A percentile compares a stretch with the other conserved stretches of the same genome.
Conservation (phyloP, 345 rosid species). For the Raphanus sativus region DNA sequence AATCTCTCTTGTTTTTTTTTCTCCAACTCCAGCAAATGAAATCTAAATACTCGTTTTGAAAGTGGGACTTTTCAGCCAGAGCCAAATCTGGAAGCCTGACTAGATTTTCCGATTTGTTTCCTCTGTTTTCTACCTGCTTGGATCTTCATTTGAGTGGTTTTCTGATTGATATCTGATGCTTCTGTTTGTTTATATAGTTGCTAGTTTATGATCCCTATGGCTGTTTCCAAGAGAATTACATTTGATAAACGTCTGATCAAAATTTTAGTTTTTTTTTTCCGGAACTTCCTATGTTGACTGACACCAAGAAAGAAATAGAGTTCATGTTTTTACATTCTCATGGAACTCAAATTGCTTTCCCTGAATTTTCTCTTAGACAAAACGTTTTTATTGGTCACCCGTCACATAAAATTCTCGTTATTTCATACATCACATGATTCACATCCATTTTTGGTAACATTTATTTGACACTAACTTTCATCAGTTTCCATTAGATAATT, state of each 20-base stretch:
- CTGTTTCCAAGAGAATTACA: not conserved
- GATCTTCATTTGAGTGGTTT: constrained; percentile 27
- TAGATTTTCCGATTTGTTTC: not conserved
- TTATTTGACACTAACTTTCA: not conserved
- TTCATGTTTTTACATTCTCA: constrained; percentile 7
- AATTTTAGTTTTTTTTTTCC: not conserved
- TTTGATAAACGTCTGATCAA: not conserved
- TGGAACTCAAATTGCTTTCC: not conserved
- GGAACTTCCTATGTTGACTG: not conserved
- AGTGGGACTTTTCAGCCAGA: not conserved
- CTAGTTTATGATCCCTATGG: not conserved
- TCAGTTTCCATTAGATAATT: not conserved
- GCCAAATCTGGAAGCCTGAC: constrained; percentile 25
- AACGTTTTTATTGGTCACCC: not conserved
- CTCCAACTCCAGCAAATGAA: not conserved
- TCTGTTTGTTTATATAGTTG: not conserved
- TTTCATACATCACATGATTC: not conserved
- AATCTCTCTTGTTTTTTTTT: constrained; percentile 12
- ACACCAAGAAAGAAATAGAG: not conserved
- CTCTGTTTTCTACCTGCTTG: constrained; percentile 27
- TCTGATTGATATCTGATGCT: constrained; percentile 16
- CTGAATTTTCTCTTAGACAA: not conserved
- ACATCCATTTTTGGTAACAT: not conserved
- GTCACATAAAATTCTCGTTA: not conserved
- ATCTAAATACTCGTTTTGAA: not conserved